phyloP scores from a whole-genome alignment of 129 eudicot species.

The Sambucus nigra region DNA sequence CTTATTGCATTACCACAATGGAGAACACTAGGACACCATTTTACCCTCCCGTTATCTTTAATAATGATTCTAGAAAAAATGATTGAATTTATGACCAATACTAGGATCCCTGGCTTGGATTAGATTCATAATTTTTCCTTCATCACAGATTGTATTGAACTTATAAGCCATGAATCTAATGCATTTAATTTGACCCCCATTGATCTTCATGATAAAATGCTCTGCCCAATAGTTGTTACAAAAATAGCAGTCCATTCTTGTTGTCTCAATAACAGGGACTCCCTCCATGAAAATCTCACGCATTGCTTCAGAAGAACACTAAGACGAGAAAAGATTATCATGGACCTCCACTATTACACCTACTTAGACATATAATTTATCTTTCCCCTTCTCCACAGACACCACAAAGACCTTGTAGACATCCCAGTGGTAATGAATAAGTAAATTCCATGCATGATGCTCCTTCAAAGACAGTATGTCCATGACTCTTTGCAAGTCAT shows the following conservation, averaged over 20 bases:
- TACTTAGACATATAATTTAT: not conserved
- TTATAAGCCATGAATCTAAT: slow-evolving; percentile 1
- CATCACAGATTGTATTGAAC: slow-evolving; percentile 6
- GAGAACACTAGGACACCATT: slow-evolving; percentile 6
- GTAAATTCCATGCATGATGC: slow-evolving; percentile 7
- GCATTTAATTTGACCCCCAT: slow-evolving; percentile 4
- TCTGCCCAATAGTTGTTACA: slow-evolving; percentile 5
- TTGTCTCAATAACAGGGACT: not conserved
- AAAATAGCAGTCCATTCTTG: slow-evolving; percentile 7
- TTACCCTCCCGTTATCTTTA: not conserved
- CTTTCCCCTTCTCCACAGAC: slow-evolving; percentile 8
- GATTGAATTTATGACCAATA: slow-evolving; percentile 1
- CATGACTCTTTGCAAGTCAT: slow-evolving; percentile 1
- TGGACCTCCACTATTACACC: slow-evolving; percentile 3
- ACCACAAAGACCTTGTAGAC: not conserved
- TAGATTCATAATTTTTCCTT: not conserved
- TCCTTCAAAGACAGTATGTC: slow-evolving; percentile 4
- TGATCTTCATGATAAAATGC: slow-evolving; percentile 4
- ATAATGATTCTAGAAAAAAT: slow-evolving; percentile 3
- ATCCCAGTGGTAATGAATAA: slow-evolving; percentile 1
- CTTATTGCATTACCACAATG: slow-evolving; percentile 6
- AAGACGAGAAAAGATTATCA: not conserved
- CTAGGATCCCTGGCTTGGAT: not conserved
- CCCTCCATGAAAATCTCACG: slow-evolving; percentile 6
- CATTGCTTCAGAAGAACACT: not conserved